These are phyloP conservation scores for Chiua virens DNA, from an alignment of 768 basidiomycete genomes.

Conservation along the genomic window DNA sequence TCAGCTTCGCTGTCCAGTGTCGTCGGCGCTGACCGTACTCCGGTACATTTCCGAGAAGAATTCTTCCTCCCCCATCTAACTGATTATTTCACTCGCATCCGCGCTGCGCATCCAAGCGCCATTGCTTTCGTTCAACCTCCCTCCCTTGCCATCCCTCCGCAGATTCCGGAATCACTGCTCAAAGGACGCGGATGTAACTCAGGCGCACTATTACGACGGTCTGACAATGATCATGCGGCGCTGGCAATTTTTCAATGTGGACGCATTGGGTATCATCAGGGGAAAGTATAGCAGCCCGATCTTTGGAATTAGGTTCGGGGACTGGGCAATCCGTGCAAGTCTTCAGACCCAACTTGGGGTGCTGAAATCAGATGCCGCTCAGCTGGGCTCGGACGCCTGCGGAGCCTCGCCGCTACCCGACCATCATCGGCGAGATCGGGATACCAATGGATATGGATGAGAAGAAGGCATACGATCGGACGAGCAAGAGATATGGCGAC, in stretches of 20 bases:
- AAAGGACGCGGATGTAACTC: slow-evolving; percentile 72
- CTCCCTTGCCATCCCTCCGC: slow-evolving; percentile 81
- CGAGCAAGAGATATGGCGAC: slow-evolving; percentile 56
- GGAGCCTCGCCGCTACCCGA: slow-evolving; percentile 56
- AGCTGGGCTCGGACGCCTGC: slow-evolving; percentile 44
- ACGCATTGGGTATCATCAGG: slow-evolving; percentile 85
- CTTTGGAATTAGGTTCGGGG: slow-evolving; percentile 78
- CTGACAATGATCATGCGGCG: slow-evolving; percentile 89
- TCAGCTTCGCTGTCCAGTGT: background rate
- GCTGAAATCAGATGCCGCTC: slow-evolving; percentile 69
- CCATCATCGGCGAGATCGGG: slow-evolving; percentile 94
- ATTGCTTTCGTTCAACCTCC: slow-evolving; percentile 92
- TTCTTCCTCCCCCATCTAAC: slow-evolving; percentile 79
- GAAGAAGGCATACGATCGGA: slow-evolving; percentile 72
- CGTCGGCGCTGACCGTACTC: slow-evolving; percentile 18
- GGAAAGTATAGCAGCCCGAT: slow-evolving; percentile 71
- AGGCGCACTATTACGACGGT: slow-evolving; percentile 93
- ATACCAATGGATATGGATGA: slow-evolving; percentile 93
- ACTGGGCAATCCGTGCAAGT: slow-evolving; percentile 76
- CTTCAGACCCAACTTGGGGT: slow-evolving; percentile 81
- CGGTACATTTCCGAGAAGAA: slow-evolving; percentile 69
- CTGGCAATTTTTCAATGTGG: slow-evolving; percentile 95
- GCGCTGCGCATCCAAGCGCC: slow-evolving; percentile 70
- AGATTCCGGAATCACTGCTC: slow-evolving; percentile 51
- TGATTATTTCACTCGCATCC: slow-evolving; percentile 55